phyloP scores from a whole-genome alignment of 1,139 yeast species.

The Kodamaea suecica region DNA sequence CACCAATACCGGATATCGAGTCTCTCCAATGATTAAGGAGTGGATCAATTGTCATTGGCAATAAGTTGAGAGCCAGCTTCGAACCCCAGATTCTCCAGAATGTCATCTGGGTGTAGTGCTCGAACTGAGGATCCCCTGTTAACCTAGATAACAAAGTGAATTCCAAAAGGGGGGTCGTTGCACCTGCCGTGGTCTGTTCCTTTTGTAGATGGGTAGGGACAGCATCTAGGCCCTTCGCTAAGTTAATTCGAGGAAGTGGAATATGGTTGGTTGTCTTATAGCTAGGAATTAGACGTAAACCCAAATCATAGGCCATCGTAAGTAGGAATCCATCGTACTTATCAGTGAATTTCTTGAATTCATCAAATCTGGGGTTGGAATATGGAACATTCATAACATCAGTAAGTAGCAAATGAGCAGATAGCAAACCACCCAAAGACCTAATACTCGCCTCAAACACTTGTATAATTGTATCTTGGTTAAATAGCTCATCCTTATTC shows the following conservation, averaged over 20 bases:
- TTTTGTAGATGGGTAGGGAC: constrained; percentile 42
- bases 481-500: constrained; percentile 42
- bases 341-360: constrained; percentile 19
- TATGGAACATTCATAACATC: constrained; percentile 42
- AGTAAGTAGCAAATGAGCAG: constrained; percentile 65
- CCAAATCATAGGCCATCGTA: constrained; percentile 67
- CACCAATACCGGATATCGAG: constrained; percentile 76
- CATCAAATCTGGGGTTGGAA: constrained; percentile 10
- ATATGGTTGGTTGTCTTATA: constrained; percentile 58
- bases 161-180: constrained; percentile 78
- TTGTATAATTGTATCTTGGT: constrained; percentile 69
- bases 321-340: constrained; percentile 70
- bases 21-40: constrained; percentile 55
- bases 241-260: constrained; percentile 72
- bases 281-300: constrained; percentile 62
- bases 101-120: constrained; percentile 56
- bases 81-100: constrained; percentile 71
- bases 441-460: constrained; percentile 85
- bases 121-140: constrained; percentile 73
- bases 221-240: constrained; percentile 48
- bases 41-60: constrained; percentile 80
- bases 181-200: constrained; percentile 87
- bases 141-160: constrained; percentile 68
- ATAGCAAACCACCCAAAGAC: constrained; percentile 72
- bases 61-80: constrained; percentile 56